Evolutionary conservation across 2,329 filamentous ascomycete genomes (phyloP).

Genomic region (Colletotrichum tamarilloi): DNA sequence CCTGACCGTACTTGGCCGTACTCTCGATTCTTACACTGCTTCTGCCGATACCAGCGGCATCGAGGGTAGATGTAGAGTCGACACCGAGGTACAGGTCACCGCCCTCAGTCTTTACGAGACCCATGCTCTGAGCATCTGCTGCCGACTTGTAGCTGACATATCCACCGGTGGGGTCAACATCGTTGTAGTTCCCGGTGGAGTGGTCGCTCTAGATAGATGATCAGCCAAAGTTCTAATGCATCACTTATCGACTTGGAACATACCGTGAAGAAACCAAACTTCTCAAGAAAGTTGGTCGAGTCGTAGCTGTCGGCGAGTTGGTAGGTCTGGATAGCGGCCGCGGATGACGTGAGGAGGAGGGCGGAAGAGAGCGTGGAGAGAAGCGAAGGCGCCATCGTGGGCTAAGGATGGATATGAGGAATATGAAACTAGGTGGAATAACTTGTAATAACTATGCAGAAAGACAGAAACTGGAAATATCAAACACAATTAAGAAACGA

Average conservation of each 20-base stretch:
- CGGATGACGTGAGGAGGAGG: slow-evolving; percentile 27
- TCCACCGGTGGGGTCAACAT: slow-evolving; percentile 70
- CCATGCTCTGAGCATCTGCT: slow-evolving; percentile 46
- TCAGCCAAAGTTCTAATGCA: not conserved
- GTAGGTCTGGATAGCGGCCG: slow-evolving; percentile 25
- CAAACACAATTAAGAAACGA: slow-evolving; percentile 15
- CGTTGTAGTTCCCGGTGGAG: slow-evolving; percentile 37
- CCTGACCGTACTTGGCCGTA: slow-evolving; percentile 70
- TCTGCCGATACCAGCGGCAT: slow-evolving; percentile 47
- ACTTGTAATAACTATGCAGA: not conserved
- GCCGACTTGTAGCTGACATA: slow-evolving; percentile 67
- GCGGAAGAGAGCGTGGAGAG: slow-evolving; percentile 34
- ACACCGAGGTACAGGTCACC: slow-evolving; percentile 53
- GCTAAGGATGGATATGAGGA: not conserved
- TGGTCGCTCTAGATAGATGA: slow-evolving; percentile 33
- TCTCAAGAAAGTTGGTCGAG: slow-evolving; percentile 57
- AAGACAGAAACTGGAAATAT: not conserved
- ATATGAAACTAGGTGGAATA: not conserved
- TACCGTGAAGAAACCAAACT: slow-evolving; percentile 57
- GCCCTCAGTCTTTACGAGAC: slow-evolving; percentile 46
- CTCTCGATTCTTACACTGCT: slow-evolving; percentile 74
- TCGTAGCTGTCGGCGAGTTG: slow-evolving; percentile 35
- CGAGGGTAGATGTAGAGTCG: slow-evolving; percentile 45
- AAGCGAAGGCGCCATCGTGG: slow-evolving; percentile 35
- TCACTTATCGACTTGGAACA: not conserved